Percentiles rank a stretch among this genome's conserved stretches.
phyloP scores from a whole-genome alignment of 139 green algal species.

The Auxenochlorella pyrenoidosa region DNA sequence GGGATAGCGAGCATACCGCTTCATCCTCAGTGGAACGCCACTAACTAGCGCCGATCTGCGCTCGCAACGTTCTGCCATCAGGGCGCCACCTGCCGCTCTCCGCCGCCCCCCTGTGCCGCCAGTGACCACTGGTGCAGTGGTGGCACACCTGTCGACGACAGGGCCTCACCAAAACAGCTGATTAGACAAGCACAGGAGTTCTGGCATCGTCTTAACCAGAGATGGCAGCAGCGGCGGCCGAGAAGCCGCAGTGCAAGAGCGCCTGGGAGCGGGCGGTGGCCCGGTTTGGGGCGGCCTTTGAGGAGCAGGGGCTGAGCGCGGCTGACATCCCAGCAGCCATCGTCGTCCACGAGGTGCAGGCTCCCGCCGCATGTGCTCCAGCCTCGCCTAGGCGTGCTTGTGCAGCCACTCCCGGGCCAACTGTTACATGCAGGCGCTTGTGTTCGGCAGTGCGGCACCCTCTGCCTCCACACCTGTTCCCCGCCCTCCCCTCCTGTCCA shows the following conservation, averaged over 20 bases:
- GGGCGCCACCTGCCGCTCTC: not conserved
- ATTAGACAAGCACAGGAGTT: too few species aligned
- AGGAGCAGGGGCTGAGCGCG: constrained; percentile 38
- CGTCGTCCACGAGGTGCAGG: constrained; percentile 44
- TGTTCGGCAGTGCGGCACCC: not conserved
- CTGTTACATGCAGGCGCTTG: not conserved
- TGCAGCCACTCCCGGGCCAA: too few species aligned
- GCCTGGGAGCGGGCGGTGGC: constrained; percentile 18
- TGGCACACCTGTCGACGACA: too few species aligned
- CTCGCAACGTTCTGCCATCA: too few species aligned
- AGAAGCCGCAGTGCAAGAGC: not conserved
- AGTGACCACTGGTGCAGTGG: too few species aligned
- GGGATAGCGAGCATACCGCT: too few species aligned
- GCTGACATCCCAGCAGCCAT: constrained; percentile 48
- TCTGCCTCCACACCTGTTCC: not conserved
- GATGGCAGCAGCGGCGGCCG: not conserved
- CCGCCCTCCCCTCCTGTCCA: not conserved
- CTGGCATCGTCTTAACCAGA: not conserved
- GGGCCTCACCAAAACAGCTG: too few species aligned
- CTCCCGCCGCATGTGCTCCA: not conserved
- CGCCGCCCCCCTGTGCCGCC: not conserved
- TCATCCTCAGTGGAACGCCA: too few species aligned
- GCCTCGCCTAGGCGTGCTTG: too few species aligned
- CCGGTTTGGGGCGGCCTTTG: constrained; percentile 43
- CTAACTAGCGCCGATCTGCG: too few species aligned